A percentile compares a stretch with the other conserved stretches of the same genome.
phyloP scores from a whole-genome alignment of 2,329 filamentous ascomycete species.

The Arthrobotrys sinensis region DNA sequence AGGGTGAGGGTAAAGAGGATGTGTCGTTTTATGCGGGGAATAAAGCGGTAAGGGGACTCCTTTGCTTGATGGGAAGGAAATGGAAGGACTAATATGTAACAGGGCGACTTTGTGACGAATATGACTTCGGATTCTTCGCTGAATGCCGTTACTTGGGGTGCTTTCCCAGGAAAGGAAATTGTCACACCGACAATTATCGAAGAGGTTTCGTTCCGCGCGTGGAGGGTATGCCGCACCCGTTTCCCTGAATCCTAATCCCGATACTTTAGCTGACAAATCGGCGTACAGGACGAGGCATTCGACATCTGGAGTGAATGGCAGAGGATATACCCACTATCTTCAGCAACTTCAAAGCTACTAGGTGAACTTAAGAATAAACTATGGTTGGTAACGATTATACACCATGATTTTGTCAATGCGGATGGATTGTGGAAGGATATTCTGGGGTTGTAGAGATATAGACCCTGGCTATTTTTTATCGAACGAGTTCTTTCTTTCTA shows the following conservation, averaged over 20 bases:
- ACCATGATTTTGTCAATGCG: slow-evolving; percentile 81
- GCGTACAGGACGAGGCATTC: slow-evolving; percentile 84
- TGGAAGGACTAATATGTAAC: slow-evolving; percentile 16
- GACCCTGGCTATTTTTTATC: too few relatives aligned
- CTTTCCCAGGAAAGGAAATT: slow-evolving; percentile 95
- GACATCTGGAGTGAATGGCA: slow-evolving; percentile 96
- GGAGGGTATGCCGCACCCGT: slow-evolving; percentile 71
- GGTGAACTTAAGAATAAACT: slow-evolving; percentile 77
- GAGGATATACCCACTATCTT: slow-evolving; percentile 83
- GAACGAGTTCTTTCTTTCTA: too few relatives aligned
- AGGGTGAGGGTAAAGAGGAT: slow-evolving; percentile 72
- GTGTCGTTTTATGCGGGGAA: slow-evolving; percentile 93
- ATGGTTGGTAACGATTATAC: slow-evolving; percentile 93
- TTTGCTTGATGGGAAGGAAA: not conserved
- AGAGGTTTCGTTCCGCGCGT: slow-evolving; percentile 91
- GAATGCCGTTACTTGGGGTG: slow-evolving; percentile 97
- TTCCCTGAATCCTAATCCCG: not conserved
- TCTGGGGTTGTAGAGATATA: slow-evolving; percentile 68
- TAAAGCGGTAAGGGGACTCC: slow-evolving; percentile 58
- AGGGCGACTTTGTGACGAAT: slow-evolving; percentile 63
- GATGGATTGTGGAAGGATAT: slow-evolving; percentile 82
- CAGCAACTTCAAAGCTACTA: slow-evolving; percentile 80
- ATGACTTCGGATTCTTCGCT: slow-evolving; percentile 68
- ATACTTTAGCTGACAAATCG: slow-evolving; percentile 6
- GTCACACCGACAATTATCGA: slow-evolving; percentile 97